Evolutionary conservation across 345 rosid genomes (phyloP).

Genomic region (Gossypioides kirkii): DNA sequence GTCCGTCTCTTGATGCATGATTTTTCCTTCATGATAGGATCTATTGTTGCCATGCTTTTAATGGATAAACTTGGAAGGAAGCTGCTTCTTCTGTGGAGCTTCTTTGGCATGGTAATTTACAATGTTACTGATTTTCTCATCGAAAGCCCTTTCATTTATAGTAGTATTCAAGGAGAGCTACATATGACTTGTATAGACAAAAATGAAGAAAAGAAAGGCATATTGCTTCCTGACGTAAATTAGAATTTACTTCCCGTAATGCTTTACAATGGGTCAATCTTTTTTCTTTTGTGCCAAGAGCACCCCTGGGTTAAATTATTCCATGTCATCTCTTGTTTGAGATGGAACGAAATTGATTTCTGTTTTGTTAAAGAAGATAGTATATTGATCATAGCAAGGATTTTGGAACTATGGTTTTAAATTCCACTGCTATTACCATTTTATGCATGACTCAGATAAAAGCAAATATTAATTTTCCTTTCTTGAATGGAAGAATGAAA

Average conservation of each 20-base stretch:
- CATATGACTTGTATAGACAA: neutral
- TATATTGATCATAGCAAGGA: neutral
- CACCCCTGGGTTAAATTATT: neutral
- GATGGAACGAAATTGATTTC: neutral
- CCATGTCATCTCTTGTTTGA: neutral
- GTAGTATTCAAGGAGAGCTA: neutral
- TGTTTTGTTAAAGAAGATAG: neutral
- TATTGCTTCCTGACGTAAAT: neutral
- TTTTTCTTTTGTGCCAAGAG: neutral
- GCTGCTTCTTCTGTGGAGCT: slow-evolving; percentile 74
- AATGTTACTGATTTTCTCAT: neutral
- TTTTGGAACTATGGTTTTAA: neutral
- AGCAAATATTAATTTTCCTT: neutral
- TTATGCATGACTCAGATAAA: neutral
- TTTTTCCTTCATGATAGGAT: slow-evolving; percentile 44
- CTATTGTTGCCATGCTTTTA: slow-evolving; percentile 74
- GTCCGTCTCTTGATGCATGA: neutral
- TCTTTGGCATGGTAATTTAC: slow-evolving; percentile 64
- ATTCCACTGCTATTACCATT: neutral
- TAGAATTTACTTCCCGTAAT: neutral
- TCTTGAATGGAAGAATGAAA: neutral
- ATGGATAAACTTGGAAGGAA: slow-evolving; percentile 94
- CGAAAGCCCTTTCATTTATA: slow-evolving; percentile 1
- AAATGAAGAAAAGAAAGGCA: neutral
- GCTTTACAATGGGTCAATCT: neutral